A percentile compares a stretch with the other conserved stretches of the same genome.
These are phyloP conservation scores for Claviceps spartinae DNA, from an alignment of 2,329 filamentous ascomycete species.

Conservation along the genomic window DNA sequence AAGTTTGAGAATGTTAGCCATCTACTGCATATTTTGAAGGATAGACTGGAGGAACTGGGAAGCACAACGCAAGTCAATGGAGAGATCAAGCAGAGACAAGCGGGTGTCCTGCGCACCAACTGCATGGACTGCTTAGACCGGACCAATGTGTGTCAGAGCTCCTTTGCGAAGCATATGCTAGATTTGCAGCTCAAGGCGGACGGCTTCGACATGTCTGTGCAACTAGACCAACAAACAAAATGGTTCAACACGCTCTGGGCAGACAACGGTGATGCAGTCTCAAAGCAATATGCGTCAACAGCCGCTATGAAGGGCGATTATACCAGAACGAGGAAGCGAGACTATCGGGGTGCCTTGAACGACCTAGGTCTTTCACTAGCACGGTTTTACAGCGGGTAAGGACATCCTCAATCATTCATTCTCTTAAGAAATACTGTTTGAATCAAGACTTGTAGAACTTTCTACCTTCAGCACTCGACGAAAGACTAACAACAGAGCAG, in stretches of 20 bases:
- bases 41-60: conserved; percentile 54
- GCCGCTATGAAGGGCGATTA: conserved; percentile 95
- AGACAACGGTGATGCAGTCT: conserved; percentile 92
- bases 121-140: conserved; percentile 98
- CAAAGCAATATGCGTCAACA: conserved; percentile 89
- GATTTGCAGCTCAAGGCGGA: conserved; percentile 66
- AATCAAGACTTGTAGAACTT: too few species aligned
- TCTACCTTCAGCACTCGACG: not conserved
- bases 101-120: conserved; percentile 78
- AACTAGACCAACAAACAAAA: conserved; percentile 62
- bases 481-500: conserved; percentile 35
- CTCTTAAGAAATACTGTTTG: too few species aligned
- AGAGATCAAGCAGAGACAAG: conserved; percentile 38
- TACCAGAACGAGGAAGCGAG: conserved; percentile 77
- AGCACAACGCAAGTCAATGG: conserved; percentile 49
- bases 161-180: conserved; percentile 70
- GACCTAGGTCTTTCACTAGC: conserved; percentile 83
- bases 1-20: conserved; percentile 89
- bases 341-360: conserved; percentile 81
- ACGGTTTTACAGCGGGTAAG: conserved; percentile 54
- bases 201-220: conserved; percentile 60
- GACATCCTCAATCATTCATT: not conserved
- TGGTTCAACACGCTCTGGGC: conserved; percentile 98
- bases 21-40: conserved; percentile 56
- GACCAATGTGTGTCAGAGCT: conserved; percentile 91